Evolutionary conservation across 2,329 filamentous ascomycete species (phyloP), one percentile per base, ranked within the genome.

Genomic region (Trichoderma oligosporum): DNA sequence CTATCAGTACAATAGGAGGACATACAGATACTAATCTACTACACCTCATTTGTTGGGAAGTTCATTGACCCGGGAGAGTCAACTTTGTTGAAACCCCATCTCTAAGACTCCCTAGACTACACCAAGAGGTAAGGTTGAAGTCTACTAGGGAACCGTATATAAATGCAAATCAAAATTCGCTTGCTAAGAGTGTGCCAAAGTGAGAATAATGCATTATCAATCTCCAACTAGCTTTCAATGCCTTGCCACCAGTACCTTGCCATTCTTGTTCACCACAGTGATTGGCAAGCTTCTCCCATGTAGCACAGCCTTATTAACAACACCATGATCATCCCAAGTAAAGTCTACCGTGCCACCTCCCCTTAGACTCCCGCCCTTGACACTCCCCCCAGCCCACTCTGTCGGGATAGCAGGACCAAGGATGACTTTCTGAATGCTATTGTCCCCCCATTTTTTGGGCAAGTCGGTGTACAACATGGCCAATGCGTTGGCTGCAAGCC

Each of bases 321-420:
- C 20, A n/a, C 51, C 42, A n/a, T 56, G 27, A 9, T 48, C 33
- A n/a, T 58, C 44, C 58, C 58, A 58, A 16, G 41, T 22, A 39
- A 60, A 55, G 31, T 60, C 58, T 9, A 60, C 56, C 11, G 42
- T 58, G 9, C 56, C 56, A 12, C 56, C 58, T n/a, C 58, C 56
- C 25, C 49, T 57, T 25, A 53, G 16, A 16, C 56, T 58, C 2
- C 44, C 41, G 9, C 58, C 58, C 36, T 54, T 58, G 3, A 56
- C 56, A 4, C 47, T 47, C 7, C 58, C 55, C 4, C 49, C 49
- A 16, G 58, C 56, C 58, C 58, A 60, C 16, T 58, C 56, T 29
- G n/a, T 24, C 5, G 55, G 56, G 36, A 60, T 48, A 4, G 56
- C 56, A n/a, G 49, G 56, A 3, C 51, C 56, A 6, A 58, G 51